Conservation (phyloP, 768 basidiomycete genomes). For the Lactifluus subvellereus region DNA sequence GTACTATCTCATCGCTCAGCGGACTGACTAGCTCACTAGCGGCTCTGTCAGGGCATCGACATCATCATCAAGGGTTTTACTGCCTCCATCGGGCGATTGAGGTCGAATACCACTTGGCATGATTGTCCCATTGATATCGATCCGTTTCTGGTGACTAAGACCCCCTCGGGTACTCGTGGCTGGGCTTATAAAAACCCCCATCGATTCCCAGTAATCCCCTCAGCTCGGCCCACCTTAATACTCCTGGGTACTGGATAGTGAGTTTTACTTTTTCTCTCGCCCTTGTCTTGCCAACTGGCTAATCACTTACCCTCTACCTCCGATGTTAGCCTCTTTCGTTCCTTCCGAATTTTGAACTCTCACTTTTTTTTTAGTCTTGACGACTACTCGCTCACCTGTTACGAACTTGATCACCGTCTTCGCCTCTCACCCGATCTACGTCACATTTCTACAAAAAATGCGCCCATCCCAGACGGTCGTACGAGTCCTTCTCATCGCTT, state of each 20-base stretch:
- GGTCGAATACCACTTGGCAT: not conserved
- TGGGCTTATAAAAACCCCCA: not conserved
- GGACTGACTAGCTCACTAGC: not conserved
- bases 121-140: too few relatives aligned
- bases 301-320: not conserved
- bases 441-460: not conserved
- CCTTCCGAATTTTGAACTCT: not conserved
- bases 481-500: not conserved
- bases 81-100: not conserved
- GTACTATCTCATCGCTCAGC: too few relatives aligned
- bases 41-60: too few relatives aligned
- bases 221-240: not conserved
- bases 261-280: not conserved
- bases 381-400: not conserved
- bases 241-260: constrained; percentile 10
- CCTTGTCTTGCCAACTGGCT: not conserved
- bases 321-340: not conserved
- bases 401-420: not conserved
- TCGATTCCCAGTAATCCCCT: too few relatives aligned
- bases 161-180: too few relatives aligned
- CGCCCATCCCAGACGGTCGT: not conserved
- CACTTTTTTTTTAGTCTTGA: not conserved
- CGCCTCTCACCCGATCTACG: not conserved
- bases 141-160: too few relatives aligned
- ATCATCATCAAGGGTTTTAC: too few relatives aligned